Evolutionary conservation across 768 basidiomycete species (phyloP).

Genomic region (Boletus barrowsii): DNA sequence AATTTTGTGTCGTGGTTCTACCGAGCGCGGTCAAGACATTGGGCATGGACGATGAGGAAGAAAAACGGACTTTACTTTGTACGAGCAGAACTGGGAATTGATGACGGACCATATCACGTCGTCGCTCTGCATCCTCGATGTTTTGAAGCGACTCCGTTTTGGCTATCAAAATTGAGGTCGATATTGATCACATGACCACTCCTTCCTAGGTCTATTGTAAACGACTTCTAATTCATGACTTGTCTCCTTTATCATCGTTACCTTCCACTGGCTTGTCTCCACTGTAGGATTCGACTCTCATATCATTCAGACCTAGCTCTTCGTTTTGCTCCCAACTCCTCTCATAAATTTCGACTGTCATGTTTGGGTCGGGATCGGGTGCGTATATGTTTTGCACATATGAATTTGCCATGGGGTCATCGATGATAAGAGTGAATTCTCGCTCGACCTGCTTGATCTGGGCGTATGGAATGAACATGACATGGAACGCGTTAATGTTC

Average conservation of each 20-base stretch:
- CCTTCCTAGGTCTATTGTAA: not conserved
- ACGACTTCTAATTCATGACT: conserved; percentile 1
- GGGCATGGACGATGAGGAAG: not conserved
- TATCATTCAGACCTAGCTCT: conserved; percentile 88
- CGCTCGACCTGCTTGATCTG: conserved; percentile 75
- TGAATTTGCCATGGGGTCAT: conserved; percentile 94
- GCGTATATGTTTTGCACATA: conserved; percentile 97
- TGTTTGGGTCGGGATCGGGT: conserved; percentile 94
- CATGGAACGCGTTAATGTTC: not conserved
- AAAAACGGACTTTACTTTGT: conserved; percentile 92
- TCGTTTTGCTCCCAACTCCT: conserved; percentile 91
- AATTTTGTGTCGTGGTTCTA: conserved; percentile 94
- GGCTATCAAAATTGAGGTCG: not conserved
- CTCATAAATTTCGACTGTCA: conserved; percentile 80
- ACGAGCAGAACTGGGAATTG: conserved; percentile 94
- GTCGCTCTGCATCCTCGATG: conserved; percentile 77
- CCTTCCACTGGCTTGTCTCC: conserved; percentile 10
- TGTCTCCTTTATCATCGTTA: not conserved
- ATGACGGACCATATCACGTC: conserved; percentile 98
- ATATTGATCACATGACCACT: conserved; percentile 9
- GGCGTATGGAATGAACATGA: not conserved
- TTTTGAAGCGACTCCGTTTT: too few relatives aligned
- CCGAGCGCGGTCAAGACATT: conserved; percentile 1
- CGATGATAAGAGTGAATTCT: conserved; percentile 89
- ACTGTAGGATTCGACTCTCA: conserved; percentile 60